These are phyloP conservation scores for Zostera marina DNA, from an alignment of 116 monocot species.

Conservation along the genomic window DNA sequence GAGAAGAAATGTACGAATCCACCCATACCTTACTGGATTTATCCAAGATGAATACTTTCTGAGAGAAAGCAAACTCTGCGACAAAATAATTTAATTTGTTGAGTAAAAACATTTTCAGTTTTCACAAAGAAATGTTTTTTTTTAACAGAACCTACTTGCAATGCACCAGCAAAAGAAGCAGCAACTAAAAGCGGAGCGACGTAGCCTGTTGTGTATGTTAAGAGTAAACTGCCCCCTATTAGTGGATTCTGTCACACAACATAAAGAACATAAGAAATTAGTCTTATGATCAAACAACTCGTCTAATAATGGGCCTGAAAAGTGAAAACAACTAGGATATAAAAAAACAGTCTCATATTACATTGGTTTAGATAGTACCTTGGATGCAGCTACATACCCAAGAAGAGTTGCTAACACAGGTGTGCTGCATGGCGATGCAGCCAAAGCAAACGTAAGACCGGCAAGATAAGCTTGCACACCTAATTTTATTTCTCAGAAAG, in stretches of 20 bases:
- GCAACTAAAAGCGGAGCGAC: slow-evolving; percentile 94
- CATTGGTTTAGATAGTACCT: slow-evolving; percentile 25
- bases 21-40: slow-evolving; percentile 72
- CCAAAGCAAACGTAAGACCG: slow-evolving; percentile 93
- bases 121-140: not conserved
- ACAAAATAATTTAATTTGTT: not conserved
- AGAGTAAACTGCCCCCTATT: slow-evolving; percentile 69
- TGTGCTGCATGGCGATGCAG: slow-evolving; percentile 97
- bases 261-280: not conserved
- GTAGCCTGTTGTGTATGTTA: slow-evolving; percentile 94
- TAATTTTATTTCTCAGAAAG: slow-evolving; percentile 8
- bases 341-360: not conserved
- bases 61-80: slow-evolving; percentile 85
- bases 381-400: slow-evolving; percentile 82
- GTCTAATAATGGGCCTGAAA: not conserved
- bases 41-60: slow-evolving; percentile 92
- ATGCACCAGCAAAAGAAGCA: slow-evolving; percentile 91
- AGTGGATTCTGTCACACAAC: slow-evolving; percentile 54
- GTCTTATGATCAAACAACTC: not conserved
- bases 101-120: not conserved
- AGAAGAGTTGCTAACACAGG: slow-evolving; percentile 93
- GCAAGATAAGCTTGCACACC: slow-evolving; percentile 95
- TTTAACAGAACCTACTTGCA: slow-evolving; percentile 35
- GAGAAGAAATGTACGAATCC: no score
- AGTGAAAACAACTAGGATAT: not conserved